Evolutionary conservation across 345 rosid species (phyloP), one percentile per base, ranked within the genome.

Genomic region (Lumnitzera littorea): DNA sequence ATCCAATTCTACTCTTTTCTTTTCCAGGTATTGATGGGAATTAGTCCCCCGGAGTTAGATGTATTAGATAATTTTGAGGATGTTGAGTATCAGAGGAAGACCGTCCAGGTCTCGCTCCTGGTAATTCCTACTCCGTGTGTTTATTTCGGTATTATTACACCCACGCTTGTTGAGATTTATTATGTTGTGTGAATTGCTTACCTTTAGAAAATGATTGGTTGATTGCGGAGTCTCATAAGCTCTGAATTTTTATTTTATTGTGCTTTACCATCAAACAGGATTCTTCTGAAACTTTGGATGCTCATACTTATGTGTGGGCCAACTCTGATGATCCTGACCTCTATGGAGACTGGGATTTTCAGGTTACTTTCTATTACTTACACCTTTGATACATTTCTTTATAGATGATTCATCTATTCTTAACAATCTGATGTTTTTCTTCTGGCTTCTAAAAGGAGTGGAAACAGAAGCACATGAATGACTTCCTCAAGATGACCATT

Each of bases 311-410:
- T 54, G 84, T 90, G 25, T 90, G 99, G 99, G 54, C 46, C 48
- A 60, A 88, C 64, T 63, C 71, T 53, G 56, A 77, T 57, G 97
- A 94, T 75, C 88, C 89, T 1, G 72, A 82, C 76, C 78, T 94
- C 73, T 82, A 72, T 62, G 99, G 97, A 2, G 85, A 91, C 17
- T 91, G 97, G 97, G 78, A 86, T 68, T 82, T 94, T 17, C 88
- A 90, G 99, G 97, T 94, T 57, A 46, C 51, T 31, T 51, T 63
- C 2, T 23, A n/a, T 2, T 54, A 11, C 31, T 27, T 27, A 27
- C 3, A 60, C 53, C 10, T 51, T 12, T 24, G 24, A 20, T 60
- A 31, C 4, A 5, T 62, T 11, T n/a, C 8, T 23, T 12, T 43
- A n/a, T 14, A 52, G n/a, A 48, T 43, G 27, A 9, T 23, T 48